Evolutionary conservation across 805 yeast species (phyloP).

Genomic region (Yamadazyma insecticola): DNA sequence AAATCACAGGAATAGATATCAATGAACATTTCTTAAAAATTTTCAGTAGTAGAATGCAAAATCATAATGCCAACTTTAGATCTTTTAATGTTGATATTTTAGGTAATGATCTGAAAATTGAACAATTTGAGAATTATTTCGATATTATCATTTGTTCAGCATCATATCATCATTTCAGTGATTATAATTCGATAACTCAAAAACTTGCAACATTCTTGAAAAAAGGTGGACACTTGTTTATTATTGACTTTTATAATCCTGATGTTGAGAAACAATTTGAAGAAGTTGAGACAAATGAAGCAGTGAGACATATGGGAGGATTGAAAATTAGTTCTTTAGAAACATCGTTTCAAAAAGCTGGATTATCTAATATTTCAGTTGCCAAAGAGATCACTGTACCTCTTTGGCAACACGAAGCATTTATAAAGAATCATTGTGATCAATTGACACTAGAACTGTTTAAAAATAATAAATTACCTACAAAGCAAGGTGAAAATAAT

Average conservation of each 20-base stretch:
- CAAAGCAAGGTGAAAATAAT: conserved; percentile 8
- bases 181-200: conserved; percentile 23
- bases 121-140: conserved; percentile 16
- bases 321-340: conserved; percentile 19
- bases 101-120: conserved; percentile 12
- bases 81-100: conserved; percentile 22
- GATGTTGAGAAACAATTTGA: conserved; percentile 15
- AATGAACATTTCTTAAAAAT: conserved; percentile 18
- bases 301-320: conserved; percentile 31
- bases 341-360: conserved; percentile 17
- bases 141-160: conserved; percentile 34
- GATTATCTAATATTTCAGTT: too few relatives aligned
- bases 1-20: conserved; percentile 31
- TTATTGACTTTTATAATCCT: conserved; percentile 37
- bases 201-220: conserved; percentile 28
- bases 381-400: conserved; percentile 14
- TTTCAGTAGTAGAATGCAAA: conserved; percentile 3
- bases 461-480: conserved; percentile 12
- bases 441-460: conserved; percentile 10
- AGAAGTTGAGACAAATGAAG: not conserved
- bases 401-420: conserved; percentile 21
- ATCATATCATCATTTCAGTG: conserved; percentile 36
- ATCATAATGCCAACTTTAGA: conserved; percentile 2
- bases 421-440: conserved; percentile 21
- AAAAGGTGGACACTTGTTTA: conserved; percentile 29